Conservation (phyloP, 2,329 filamentous ascomycete species). For the Thelonectria olida region DNA sequence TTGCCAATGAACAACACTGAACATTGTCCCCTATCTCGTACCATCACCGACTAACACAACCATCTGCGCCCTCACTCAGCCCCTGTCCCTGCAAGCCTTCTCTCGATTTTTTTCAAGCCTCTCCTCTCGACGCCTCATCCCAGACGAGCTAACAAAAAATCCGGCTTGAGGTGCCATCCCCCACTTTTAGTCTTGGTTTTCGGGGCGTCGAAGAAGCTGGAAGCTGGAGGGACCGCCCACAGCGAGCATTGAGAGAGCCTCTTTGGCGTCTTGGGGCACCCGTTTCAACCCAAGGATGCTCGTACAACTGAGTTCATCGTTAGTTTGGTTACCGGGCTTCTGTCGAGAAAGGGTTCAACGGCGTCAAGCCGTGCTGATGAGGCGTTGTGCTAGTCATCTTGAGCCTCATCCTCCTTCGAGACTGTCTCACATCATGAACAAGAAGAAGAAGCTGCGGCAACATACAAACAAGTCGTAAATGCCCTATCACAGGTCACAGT, state of each 20-base stretch:
- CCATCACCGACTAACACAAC: constrained; percentile 15
- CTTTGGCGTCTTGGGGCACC: neutral
- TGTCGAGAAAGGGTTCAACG: neutral
- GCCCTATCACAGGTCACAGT: constrained; percentile 34
- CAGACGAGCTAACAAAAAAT: constrained; percentile 19
- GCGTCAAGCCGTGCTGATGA: neutral
- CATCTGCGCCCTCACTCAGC: neutral
- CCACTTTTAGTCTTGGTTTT: constrained; percentile 37
- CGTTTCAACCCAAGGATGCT: neutral
- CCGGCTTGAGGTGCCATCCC: constrained; percentile 34
- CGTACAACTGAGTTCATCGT: no score
- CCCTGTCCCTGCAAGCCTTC: constrained; percentile 14
- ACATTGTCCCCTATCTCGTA: constrained; percentile 1
- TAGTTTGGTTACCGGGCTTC: no score
- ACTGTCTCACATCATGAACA: neutral
- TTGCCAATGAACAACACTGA: neutral
- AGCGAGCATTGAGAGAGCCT: neutral
- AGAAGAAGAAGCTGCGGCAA: neutral
- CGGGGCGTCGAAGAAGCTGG: constrained; percentile 26
- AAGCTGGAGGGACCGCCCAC: neutral
- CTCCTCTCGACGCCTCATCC: constrained; percentile 16
- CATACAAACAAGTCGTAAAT: neutral
- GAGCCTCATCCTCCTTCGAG: neutral
- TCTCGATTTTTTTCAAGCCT: constrained; percentile 11
- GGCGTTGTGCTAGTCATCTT: neutral